Evolutionary conservation across 805 yeast species (phyloP).

Genomic region (Phaffomyces thermotolerans): DNA sequence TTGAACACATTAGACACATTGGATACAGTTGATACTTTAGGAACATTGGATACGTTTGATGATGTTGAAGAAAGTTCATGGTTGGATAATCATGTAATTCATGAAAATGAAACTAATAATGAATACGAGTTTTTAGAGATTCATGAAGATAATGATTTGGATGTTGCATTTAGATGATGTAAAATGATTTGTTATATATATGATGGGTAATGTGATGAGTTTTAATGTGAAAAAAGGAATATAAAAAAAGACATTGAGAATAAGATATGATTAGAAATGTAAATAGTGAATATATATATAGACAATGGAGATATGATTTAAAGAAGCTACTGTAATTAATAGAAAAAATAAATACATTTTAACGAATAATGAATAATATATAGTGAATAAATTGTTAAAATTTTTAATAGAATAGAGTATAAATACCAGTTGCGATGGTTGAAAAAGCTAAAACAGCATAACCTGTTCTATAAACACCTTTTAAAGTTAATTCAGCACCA

Average conservation of each 20-base stretch:
- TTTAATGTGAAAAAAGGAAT: too few species aligned
- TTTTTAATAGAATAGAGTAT: slow-evolving; percentile 13
- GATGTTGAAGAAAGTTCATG: slow-evolving; percentile 1
- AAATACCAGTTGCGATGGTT: slow-evolving; percentile 47
- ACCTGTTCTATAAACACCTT: slow-evolving; percentile 92
- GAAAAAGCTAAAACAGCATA: slow-evolving; percentile 68
- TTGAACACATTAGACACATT: not conserved
- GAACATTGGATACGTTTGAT: not conserved
- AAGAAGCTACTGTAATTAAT: too few species aligned
- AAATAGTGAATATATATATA: not conserved
- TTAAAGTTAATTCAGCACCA: slow-evolving; percentile 69
- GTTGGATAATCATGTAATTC: not conserved
- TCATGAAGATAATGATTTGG: not conserved
- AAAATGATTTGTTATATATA: too few species aligned
- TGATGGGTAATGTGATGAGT: not conserved
- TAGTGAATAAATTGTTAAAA: too few species aligned
- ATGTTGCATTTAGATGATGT: not conserved
- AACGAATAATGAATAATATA: too few species aligned
- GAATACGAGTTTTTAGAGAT: slow-evolving; percentile 3
- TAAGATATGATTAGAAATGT: too few species aligned
- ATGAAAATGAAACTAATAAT: not conserved
- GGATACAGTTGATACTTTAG: not conserved
- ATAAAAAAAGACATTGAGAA: too few species aligned
- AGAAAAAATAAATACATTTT: too few species aligned
- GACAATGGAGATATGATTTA: too few species aligned